Percentiles rank a stretch among this genome's conserved stretches.
These are phyloP conservation scores for Kwoniella newhampshirensis DNA, from an alignment of 768 basidiomycete species.

Conservation along the genomic window DNA sequence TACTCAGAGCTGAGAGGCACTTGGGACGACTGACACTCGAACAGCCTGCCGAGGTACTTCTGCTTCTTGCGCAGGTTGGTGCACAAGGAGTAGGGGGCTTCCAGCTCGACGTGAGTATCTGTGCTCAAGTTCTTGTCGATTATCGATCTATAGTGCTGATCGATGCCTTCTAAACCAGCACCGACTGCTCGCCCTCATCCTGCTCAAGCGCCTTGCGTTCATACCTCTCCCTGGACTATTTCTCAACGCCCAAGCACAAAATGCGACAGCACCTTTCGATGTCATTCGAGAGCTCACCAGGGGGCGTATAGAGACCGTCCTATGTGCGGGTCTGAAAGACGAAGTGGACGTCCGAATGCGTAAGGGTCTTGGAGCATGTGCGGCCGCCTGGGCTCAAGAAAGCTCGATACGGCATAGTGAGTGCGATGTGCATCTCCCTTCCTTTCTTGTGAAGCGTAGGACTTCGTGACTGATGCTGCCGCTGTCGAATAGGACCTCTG, in stretches of 20 bases:
- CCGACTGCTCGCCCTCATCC: slow-evolving; percentile 38
- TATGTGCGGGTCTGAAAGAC: slow-evolving; percentile 43
- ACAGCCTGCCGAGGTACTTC: slow-evolving; percentile 33
- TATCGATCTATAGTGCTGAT: neutral
- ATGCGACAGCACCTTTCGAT: slow-evolving; percentile 41
- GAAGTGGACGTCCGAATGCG: slow-evolving; percentile 44
- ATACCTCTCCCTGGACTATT: slow-evolving; percentile 31
- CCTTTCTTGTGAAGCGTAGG: neutral
- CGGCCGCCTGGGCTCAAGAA: slow-evolving; percentile 38
- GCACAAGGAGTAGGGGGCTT: slow-evolving; percentile 44
- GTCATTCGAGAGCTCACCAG: slow-evolving; percentile 32
- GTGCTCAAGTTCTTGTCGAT: neutral
- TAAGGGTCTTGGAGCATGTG: slow-evolving; percentile 41
- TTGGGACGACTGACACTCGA: slow-evolving; percentile 25
- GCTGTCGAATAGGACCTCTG: slow-evolving; percentile 29
- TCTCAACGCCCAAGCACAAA: slow-evolving; percentile 30
- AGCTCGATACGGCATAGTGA: slow-evolving; percentile 35
- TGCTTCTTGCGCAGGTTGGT: slow-evolving; percentile 45
- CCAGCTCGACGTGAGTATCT: slow-evolving; percentile 38
- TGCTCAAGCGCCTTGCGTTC: slow-evolving; percentile 41
- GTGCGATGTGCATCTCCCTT: too few species aligned
- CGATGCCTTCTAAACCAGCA: slow-evolving; percentile 15
- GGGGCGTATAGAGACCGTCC: slow-evolving; percentile 39
- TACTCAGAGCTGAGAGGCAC: slow-evolving; percentile 35
- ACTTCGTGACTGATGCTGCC: neutral